These are phyloP conservation scores for Solanum pennellii DNA, from an alignment of 257 asterid species.

Conservation along the genomic window DNA sequence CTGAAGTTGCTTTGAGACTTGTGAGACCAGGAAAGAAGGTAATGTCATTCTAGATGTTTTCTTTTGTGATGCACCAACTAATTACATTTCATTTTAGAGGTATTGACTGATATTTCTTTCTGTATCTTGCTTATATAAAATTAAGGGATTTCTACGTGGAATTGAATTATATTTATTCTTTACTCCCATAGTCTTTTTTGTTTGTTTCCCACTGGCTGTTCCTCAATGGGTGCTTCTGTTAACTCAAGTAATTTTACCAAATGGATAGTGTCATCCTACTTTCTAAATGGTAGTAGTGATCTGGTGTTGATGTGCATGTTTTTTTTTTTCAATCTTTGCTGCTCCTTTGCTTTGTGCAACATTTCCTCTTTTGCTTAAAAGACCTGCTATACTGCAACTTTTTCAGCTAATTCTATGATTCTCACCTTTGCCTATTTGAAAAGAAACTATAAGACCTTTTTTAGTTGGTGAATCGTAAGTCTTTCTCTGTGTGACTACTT, in stretches of 20 bases:
- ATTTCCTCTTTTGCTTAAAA: not conserved
- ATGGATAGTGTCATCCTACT: not conserved
- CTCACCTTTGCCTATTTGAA: not conserved
- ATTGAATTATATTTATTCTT: not conserved
- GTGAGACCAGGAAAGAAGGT: conserved; percentile 90
- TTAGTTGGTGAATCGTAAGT: not conserved
- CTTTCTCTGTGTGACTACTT: not conserved
- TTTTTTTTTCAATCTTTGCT: not conserved
- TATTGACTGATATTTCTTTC: not conserved
- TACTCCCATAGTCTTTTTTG: not conserved
- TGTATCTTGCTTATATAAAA: not conserved
- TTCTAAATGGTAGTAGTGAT: not conserved
- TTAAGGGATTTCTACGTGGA: not conserved
- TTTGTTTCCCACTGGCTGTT: not conserved
- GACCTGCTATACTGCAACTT: not conserved
- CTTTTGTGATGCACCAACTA: not conserved
- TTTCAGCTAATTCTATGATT: not conserved
- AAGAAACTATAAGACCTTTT: not conserved
- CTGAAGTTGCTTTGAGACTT: conserved; percentile 94
- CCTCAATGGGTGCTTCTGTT: not conserved
- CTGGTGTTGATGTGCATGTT: not conserved
- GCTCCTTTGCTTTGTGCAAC: not conserved
- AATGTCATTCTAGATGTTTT: not conserved
- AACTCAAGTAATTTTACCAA: not conserved
- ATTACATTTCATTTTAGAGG: not conserved